Evolutionary conservation across 2,329 filamentous ascomycete genomes (phyloP).

Genomic region (Xylaria sp.): DNA sequence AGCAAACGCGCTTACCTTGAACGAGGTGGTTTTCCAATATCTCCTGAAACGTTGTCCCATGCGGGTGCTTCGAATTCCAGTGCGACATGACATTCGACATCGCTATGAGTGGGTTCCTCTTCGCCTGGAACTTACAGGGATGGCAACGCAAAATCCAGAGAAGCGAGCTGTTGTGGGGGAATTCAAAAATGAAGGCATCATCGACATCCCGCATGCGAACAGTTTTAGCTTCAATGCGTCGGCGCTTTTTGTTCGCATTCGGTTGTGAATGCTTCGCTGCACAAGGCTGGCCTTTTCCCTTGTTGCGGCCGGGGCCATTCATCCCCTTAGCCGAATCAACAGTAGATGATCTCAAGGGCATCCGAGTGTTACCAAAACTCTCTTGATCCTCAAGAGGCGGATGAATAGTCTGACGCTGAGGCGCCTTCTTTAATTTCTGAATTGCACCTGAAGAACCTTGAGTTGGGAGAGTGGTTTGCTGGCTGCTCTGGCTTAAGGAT

Average conservation of each 20-base stretch:
- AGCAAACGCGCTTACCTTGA: background rate
- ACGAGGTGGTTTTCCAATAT: background rate
- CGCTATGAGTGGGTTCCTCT: background rate
- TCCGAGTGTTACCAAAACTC: background rate
- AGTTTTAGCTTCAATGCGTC: background rate
- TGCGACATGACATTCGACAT: background rate
- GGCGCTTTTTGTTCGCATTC: background rate
- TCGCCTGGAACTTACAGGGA: background rate
- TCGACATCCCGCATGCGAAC: background rate
- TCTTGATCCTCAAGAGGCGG: background rate
- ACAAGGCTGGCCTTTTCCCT: background rate
- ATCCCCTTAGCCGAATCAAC: background rate
- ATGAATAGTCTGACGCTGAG: background rate
- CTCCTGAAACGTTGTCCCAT: background rate
- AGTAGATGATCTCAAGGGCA: background rate
- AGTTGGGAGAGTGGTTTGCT: background rate
- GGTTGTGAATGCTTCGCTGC: background rate
- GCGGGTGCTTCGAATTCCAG: background rate
- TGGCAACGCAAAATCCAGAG: conserved; percentile 6
- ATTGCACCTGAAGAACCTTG: background rate
- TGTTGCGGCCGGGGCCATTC: background rate
- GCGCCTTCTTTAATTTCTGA: background rate
- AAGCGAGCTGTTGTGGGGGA: background rate
- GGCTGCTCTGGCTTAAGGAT: background rate
- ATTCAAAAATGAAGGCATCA: conserved; percentile 17